Conservation (phyloP, 257 asterid species). For the Capsicum pubescens region DNA sequence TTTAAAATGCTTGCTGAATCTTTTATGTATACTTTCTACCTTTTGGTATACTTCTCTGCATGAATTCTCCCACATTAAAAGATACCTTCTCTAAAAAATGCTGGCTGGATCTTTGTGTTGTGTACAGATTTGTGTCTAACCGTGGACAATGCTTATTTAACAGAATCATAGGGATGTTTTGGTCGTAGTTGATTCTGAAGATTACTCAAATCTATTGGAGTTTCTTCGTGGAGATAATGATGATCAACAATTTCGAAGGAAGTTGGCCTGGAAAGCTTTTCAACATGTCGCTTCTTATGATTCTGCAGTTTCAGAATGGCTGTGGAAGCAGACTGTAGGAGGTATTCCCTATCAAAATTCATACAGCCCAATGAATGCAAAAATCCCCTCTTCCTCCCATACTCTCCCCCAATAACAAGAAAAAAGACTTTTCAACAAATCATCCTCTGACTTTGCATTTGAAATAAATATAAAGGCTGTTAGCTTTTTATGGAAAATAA, state of each 20-base stretch:
- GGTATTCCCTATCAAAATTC: slow-evolving; percentile 47
- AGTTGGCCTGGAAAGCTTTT: slow-evolving; percentile 95
- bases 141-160: slow-evolving; percentile 20
- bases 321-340: slow-evolving; percentile 89
- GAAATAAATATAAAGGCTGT: not conserved
- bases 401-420: not conserved
- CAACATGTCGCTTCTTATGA: slow-evolving; percentile 97
- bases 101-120: not conserved
- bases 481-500: not conserved
- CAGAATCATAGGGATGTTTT: slow-evolving; percentile 97
- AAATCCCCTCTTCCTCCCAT: not conserved
- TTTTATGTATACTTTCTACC: slow-evolving; percentile 1
- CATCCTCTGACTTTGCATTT: not conserved
- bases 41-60: not conserved
- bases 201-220: slow-evolving; percentile 76
- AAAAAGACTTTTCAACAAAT: not conserved
- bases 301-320: slow-evolving; percentile 98
- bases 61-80: not conserved
- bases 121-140: not conserved
- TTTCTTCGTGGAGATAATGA: slow-evolving; percentile 63
- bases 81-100: not conserved
- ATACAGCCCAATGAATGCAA: not conserved
- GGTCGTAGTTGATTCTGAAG: slow-evolving; percentile 90
- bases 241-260: slow-evolving; percentile 69
- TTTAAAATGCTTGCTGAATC: slow-evolving; percentile 8